A percentile compares a stretch with the other conserved stretches of the same genome.
Conservation (phyloP, 192 early-diverging fungal species). For the Coemansia sp. region DNA sequence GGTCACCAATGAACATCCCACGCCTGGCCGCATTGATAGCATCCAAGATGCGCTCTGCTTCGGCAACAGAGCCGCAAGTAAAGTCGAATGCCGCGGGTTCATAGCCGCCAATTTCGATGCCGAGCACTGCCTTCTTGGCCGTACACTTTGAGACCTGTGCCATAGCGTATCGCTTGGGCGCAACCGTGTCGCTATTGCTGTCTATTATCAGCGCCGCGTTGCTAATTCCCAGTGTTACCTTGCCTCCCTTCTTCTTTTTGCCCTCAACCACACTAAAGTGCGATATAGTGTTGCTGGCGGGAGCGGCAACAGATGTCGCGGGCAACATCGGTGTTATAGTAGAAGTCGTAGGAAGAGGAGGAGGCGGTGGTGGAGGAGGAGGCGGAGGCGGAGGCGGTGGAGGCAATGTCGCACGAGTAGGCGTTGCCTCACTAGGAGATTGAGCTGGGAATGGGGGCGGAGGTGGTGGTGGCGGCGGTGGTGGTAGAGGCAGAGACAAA, state of each 20-base stretch:
- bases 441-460: slow-evolving; percentile 2
- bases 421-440: neutral
- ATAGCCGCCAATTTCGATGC: slow-evolving; percentile 61
- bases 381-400: neutral
- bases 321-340: neutral
- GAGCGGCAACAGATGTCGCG: neutral
- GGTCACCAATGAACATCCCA: slow-evolving; percentile 51
- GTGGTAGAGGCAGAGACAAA: neutral
- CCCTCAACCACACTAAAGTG: slow-evolving; percentile 51
- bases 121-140: slow-evolving; percentile 63
- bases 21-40: slow-evolving; percentile 61
- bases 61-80: slow-evolving; percentile 59
- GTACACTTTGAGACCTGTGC: slow-evolving; percentile 60
- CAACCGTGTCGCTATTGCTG: slow-evolving; percentile 53
- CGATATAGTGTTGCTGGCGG: slow-evolving; percentile 25
- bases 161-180: slow-evolving; percentile 52
- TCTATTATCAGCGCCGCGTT: slow-evolving; percentile 62
- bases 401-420: slow-evolving; percentile 1
- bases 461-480: neutral
- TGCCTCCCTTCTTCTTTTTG: slow-evolving; percentile 76
- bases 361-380: slow-evolving; percentile 4
- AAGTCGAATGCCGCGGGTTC: slow-evolving; percentile 61
- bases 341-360: neutral
- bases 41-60: slow-evolving; percentile 65
- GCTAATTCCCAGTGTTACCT: slow-evolving; percentile 65